Evolutionary conservation across 148 eudicot genomes (phyloP).

Genomic region (Salicornia ramosissima): DNA sequence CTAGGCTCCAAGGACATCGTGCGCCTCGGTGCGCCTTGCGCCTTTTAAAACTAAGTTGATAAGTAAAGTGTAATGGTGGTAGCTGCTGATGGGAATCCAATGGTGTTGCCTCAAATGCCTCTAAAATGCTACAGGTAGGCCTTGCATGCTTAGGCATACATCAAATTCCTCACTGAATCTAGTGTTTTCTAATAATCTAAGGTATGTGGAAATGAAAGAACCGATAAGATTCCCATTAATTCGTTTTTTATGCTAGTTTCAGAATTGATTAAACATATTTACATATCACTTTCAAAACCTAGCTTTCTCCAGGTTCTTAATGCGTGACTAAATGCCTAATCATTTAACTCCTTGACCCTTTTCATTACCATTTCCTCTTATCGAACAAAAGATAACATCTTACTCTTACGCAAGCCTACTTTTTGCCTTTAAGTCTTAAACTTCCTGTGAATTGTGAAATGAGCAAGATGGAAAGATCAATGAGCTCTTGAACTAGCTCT

Average conservation of each 20-base stretch:
- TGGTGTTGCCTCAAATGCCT: too few relatives aligned
- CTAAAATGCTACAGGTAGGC: too few relatives aligned
- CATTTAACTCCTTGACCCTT: background rate
- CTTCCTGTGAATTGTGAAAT: background rate
- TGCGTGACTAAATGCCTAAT: background rate
- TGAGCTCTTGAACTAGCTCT: background rate
- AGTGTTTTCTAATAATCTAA: too few relatives aligned
- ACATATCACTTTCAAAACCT: constrained; percentile 1
- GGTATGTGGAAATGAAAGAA: too few relatives aligned
- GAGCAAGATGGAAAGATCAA: background rate
- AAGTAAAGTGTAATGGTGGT: too few relatives aligned
- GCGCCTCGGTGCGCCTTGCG: too few relatives aligned
- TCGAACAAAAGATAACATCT: background rate
- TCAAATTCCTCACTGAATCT: too few relatives aligned
- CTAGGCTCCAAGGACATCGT: too few relatives aligned
- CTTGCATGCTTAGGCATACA: too few relatives aligned
- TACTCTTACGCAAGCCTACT: background rate
- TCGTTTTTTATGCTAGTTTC: background rate
- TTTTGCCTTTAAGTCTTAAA: background rate
- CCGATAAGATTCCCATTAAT: too few relatives aligned
- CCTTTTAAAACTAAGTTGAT: too few relatives aligned
- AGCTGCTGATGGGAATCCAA: too few relatives aligned
- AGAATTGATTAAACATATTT: background rate
- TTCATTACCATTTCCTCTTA: background rate
- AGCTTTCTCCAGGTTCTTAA: background rate